These are phyloP conservation scores for Nemania abortiva DNA, from an alignment of 2,329 filamentous ascomycete genomes.

Conservation along the genomic window DNA sequence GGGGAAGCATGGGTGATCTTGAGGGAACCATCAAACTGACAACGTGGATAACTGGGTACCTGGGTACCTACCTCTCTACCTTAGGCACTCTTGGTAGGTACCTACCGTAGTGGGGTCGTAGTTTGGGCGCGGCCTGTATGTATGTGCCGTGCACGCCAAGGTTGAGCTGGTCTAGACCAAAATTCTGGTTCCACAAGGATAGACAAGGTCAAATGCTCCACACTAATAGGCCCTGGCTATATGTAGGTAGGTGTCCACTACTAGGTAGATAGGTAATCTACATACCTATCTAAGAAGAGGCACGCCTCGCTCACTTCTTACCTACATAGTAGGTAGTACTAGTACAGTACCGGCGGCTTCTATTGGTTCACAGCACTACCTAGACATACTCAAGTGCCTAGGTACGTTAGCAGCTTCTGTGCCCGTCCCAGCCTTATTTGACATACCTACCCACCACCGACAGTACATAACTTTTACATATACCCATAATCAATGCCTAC, in stretches of 20 bases:
- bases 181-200: slow-evolving; percentile 14
- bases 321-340: no score
- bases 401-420: no score
- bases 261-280: not conserved
- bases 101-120: slow-evolving; percentile 5
- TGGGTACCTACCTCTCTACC: not conserved
- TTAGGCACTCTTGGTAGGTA: not conserved
- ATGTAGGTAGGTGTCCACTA: no score
- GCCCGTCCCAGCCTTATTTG: not conserved
- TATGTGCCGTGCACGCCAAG: slow-evolving; percentile 32
- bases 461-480: no score
- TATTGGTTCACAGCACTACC: no score
- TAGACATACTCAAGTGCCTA: no score
- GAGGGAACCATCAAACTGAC: not conserved
- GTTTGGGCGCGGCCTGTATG: slow-evolving; percentile 16
- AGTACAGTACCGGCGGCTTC: no score
- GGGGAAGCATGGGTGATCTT: not conserved
- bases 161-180: slow-evolving; percentile 31
- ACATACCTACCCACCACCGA: not conserved
- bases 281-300: no score
- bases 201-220: not conserved
- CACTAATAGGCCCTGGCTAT: not conserved
- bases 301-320: no score
- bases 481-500: not conserved
- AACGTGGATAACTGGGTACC: not conserved